These are phyloP conservation scores for Mariannaea sp. DNA, from an alignment of 2,329 filamentous ascomycete species.

Conservation along the genomic window DNA sequence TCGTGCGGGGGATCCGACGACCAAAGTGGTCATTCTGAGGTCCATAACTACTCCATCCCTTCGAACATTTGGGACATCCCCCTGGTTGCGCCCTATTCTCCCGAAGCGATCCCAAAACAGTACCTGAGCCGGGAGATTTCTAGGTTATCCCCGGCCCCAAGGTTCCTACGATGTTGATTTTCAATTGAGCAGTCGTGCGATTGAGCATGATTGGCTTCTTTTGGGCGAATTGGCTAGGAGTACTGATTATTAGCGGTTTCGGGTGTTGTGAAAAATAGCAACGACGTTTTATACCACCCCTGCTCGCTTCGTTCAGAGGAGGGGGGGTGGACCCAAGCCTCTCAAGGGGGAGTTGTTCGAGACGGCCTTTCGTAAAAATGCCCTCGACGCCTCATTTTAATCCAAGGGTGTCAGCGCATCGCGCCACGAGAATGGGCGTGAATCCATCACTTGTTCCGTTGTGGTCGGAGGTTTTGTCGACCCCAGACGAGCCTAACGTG, in stretches of 20 bases:
- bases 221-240: constrained; percentile 20
- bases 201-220: constrained; percentile 30
- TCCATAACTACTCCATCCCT: constrained; percentile 17
- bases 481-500: constrained; percentile 40
- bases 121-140: constrained; percentile 18
- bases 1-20: constrained; percentile 34
- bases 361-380: constrained; percentile 17
- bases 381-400: constrained; percentile 21
- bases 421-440: constrained; percentile 28
- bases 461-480: constrained; percentile 39
- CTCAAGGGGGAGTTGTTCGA: constrained; percentile 13
- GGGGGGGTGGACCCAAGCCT: constrained; percentile 27
- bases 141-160: constrained; percentile 11
- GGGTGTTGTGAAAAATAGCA: constrained; percentile 39
- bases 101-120: constrained; percentile 33
- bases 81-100: constrained; percentile 25
- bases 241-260: constrained; percentile 36
- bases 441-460: constrained; percentile 28
- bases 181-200: constrained; percentile 12
- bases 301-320: constrained; percentile 16
- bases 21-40: constrained; percentile 24
- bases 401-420: constrained; percentile 19
- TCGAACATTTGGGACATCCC: constrained; percentile 16
- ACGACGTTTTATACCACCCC: constrained; percentile 27
- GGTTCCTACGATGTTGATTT: constrained; percentile 32